These are phyloP conservation scores for Pyrus betulifolia DNA, from an alignment of 306 rosid genomes.

Conservation along the genomic window DNA sequence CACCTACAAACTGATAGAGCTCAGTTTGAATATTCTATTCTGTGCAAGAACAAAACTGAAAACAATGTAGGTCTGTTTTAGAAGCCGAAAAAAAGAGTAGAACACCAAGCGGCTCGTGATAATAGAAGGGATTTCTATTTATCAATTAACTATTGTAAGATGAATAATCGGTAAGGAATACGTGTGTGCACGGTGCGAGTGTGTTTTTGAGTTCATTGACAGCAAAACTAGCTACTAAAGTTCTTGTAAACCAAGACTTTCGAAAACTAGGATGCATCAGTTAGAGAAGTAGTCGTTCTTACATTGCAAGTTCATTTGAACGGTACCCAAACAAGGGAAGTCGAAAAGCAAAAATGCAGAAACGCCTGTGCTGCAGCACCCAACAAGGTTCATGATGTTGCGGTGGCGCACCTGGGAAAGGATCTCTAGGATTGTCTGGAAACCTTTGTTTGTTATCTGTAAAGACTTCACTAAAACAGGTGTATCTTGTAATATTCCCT, in stretches of 20 bases:
- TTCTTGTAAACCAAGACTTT: not conserved
- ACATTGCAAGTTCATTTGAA: constrained; percentile 4
- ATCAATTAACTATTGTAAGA: not conserved
- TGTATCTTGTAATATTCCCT: constrained; percentile 16
- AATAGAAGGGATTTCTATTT: not conserved
- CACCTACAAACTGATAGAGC: constrained; percentile 8
- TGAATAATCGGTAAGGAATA: no score
- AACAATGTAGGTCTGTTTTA: not conserved
- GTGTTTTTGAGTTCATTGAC: not conserved
- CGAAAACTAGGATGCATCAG: not conserved
- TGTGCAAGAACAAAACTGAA: not conserved
- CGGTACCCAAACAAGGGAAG: not conserved
- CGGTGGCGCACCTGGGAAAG: constrained; percentile 10
- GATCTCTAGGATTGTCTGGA: constrained; percentile 7
- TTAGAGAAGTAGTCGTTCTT: not conserved
- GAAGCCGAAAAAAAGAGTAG: not conserved
- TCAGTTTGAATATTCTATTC: not conserved
- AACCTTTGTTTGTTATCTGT: not conserved
- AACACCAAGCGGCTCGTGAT: not conserved
- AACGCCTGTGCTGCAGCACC: constrained; percentile 11
- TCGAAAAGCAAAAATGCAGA: constrained; percentile 11
- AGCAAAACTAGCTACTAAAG: not conserved
- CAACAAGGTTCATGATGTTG: constrained; percentile 19
- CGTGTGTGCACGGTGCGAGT: no score
- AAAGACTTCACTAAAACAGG: constrained; percentile 1